Evolutionary conservation across 2,329 filamentous ascomycete species (phyloP).

Genomic region (Aspergillus pseudonomiae): DNA sequence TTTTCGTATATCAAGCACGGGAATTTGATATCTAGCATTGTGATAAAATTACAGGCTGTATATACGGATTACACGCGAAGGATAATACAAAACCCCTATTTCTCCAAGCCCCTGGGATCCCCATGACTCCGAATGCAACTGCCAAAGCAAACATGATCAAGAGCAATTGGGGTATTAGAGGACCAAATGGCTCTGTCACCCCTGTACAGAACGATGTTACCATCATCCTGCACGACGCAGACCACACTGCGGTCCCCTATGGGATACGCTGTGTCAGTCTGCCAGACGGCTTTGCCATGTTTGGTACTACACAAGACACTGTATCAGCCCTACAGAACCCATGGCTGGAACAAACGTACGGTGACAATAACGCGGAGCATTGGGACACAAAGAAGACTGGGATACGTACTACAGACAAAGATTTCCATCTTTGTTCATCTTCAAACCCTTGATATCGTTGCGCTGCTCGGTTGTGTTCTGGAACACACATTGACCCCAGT

Average conservation of each 20-base stretch:
- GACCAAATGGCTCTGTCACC: not conserved
- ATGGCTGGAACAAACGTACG: not conserved
- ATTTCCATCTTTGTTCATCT: not conserved
- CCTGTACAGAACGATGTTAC: not conserved
- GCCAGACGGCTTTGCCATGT: not conserved
- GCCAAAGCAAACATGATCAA: not conserved
- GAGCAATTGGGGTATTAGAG: not conserved
- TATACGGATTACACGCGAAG: too few species aligned
- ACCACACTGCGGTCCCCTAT: not conserved
- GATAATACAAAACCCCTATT: too few species aligned
- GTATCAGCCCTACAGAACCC: not conserved
- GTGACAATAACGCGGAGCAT: not conserved
- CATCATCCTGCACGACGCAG: not conserved
- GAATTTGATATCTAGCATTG: too few species aligned
- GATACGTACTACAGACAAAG: not conserved
- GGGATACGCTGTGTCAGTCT: not conserved
- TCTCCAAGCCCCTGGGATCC: too few species aligned
- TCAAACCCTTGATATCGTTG: not conserved
- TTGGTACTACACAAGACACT: not conserved
- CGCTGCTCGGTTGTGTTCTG: not conserved
- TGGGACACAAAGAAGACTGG: not conserved
- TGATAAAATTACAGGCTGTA: too few species aligned
- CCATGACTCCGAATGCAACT: not conserved
- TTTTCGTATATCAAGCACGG: too few species aligned
- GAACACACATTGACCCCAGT: not conserved